Base-by-base conservation (phyloP, 1,284 basidiomycete genomes). In the Trametes hirsuta region DNA sequence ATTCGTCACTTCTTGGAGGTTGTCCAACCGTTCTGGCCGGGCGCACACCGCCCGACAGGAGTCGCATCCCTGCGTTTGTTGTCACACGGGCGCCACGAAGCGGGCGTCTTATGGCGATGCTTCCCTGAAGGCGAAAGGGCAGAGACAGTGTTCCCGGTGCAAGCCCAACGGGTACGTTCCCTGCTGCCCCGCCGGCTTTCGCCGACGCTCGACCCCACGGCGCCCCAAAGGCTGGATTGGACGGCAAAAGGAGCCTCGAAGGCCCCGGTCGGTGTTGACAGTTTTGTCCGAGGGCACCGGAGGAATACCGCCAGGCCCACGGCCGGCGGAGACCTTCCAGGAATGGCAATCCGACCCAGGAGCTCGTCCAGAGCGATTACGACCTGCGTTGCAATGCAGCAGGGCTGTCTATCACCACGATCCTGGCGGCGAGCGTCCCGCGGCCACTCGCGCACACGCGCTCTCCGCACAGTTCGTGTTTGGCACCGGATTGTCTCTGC, bases 271-370 rank as follows among this genome's bases (percentile, higher is more conserved):
- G 47, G 51, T 22, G 47, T 46, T 63, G 50, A 49, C 58, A 53
- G 55, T 53, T 30, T 53, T 34, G 36, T 58, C 63, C 63, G 63
- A 41, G 45, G 22, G 59, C 35, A 47, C 53, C 63, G 62, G 62
- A 64, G 55, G 55, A n/a, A 47, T 15, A 34, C n/a, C 41, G 40
- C 37, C 21, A 40, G 21, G 15, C 41, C 21, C 47, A 42, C 4
- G 25, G 35, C 52, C 45, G 53, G 48, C 34, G 36, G n/a, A 6
- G 14, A 18, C 41, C 22, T 36, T 53, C 39, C 4, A 18, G 46
- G 40, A 56, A 22, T 30, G 56, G 59, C 36, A 47, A 22, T 53
- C 39, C 59, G 59, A 64, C 61, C 61, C 47, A 39, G 42, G 45
- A 46, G 35, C 14, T 15, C 11, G 36, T 6, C 8, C 30, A 35